A percentile compares a stretch with the other conserved stretches of the same genome.
Conservation (phyloP, 78 protist species). For the Dictyostelium brefeldianum region DNA sequence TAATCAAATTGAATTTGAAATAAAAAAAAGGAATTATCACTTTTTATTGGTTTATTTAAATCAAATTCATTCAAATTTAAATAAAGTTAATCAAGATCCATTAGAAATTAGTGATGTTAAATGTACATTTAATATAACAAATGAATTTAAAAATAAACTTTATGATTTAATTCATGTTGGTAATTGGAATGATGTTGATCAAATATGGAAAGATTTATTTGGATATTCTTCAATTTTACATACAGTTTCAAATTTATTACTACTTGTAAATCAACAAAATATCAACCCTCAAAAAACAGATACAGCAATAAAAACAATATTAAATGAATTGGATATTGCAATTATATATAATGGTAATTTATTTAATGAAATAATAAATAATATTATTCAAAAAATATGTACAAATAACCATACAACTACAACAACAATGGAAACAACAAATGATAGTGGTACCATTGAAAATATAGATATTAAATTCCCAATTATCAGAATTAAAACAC, state of each 20-base stretch:
- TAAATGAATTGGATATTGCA: conserved; percentile 43
- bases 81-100: background rate
- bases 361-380: background rate
- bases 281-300: background rate
- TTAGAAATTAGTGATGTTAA: background rate
- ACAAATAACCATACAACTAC: no score
- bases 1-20: background rate
- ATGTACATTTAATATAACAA: background rate
- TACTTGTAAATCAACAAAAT: no score
- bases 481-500: background rate
- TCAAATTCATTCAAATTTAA: background rate
- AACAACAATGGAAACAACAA: background rate
- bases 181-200: conserved; percentile 37
- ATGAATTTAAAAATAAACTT: background rate
- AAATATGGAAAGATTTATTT: conserved; percentile 36
- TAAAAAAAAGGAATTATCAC: background rate
- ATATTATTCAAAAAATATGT: background rate
- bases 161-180: conserved; percentile 22
- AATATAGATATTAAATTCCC: no score
- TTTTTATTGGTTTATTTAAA: conserved; percentile 10
- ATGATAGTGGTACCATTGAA: no score
- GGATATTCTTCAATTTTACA: conserved; percentile 21
- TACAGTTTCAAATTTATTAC: background rate
- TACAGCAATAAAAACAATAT: background rate
- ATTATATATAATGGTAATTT: conserved; percentile 51